Evolutionary conservation across 768 basidiomycete genomes (phyloP).

Genomic region (Epithele typhae): DNA sequence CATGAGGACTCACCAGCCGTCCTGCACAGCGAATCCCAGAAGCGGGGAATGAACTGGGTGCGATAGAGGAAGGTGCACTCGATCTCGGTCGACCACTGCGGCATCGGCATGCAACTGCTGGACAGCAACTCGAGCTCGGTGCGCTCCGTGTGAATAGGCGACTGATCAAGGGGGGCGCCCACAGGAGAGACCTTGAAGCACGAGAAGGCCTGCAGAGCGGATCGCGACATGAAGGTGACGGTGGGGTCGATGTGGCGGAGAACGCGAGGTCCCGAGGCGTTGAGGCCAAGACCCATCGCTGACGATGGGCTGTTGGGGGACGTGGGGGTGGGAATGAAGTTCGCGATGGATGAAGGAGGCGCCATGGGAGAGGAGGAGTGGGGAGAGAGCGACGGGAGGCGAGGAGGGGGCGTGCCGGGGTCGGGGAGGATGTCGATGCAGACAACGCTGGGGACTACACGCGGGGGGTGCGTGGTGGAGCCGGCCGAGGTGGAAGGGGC

Average conservation of each 20-base stretch:
- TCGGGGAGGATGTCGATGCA: slow-evolving; percentile 18
- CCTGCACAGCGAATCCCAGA: slow-evolving; percentile 21
- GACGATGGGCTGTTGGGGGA: slow-evolving; percentile 3
- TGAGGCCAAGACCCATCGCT: slow-evolving; percentile 13
- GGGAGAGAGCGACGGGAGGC: slow-evolving; percentile 18
- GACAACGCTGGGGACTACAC: slow-evolving; percentile 12
- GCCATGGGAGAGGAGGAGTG: slow-evolving; percentile 7
- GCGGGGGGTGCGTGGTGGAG: slow-evolving; percentile 2
- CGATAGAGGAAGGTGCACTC: slow-evolving; percentile 24
- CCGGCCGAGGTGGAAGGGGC: slow-evolving; percentile 2
- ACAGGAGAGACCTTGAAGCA: slow-evolving; percentile 51
- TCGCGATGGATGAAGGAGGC: slow-evolving; percentile 20
- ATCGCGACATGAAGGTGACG: slow-evolving; percentile 56
- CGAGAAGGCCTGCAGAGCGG: slow-evolving; percentile 49
- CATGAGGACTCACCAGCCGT: slow-evolving; percentile 11
- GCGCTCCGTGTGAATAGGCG: slow-evolving; percentile 46
- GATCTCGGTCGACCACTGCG: slow-evolving; percentile 17
- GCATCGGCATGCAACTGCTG: slow-evolving; percentile 17
- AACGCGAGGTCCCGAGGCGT: slow-evolving; percentile 41
- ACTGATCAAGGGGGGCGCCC: slow-evolving; percentile 27
- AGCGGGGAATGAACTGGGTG: slow-evolving; percentile 20
- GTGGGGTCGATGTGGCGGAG: slow-evolving; percentile 62
- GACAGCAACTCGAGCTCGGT: slow-evolving; percentile 24
- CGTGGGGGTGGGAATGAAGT: slow-evolving; percentile 12
- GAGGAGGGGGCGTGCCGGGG: slow-evolving; percentile 11